These are phyloP conservation scores for Calonectria hawksworthii DNA, from an alignment of 2,329 filamentous ascomycete genomes.

Conservation along the genomic window DNA sequence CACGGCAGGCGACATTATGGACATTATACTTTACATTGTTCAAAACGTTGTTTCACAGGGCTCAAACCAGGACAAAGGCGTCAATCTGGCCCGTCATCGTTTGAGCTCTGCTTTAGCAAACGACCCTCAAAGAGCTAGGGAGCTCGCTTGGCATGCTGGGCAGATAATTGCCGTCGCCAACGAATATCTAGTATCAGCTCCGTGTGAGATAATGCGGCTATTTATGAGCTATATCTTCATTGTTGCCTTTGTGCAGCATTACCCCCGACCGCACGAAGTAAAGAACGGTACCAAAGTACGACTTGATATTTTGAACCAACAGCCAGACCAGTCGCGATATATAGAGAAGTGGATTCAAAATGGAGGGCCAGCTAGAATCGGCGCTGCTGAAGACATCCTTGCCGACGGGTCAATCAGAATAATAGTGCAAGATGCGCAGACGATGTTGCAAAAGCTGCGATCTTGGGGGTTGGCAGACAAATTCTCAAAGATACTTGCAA, in stretches of 20 bases:
- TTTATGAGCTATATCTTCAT: conserved; percentile 51
- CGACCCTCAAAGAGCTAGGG: conserved; percentile 37
- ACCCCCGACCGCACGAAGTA: conserved; percentile 16
- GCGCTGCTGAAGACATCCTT: conserved; percentile 39
- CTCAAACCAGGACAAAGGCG: conserved; percentile 27
- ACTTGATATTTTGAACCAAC: conserved; percentile 37
- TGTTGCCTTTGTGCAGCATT: conserved; percentile 44
- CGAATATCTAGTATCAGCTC: conserved; percentile 47
- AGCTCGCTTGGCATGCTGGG: conserved; percentile 47
- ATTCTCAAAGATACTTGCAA: conserved; percentile 45
- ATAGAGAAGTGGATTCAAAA: conserved; percentile 41
- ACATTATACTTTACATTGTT: conserved; percentile 48
- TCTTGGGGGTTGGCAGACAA: conserved; percentile 48
- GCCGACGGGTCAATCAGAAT: conserved; percentile 27
- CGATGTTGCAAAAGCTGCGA: conserved; percentile 39
- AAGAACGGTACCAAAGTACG: conserved; percentile 18
- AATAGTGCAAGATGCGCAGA: conserved; percentile 44
- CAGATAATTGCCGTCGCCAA: conserved; percentile 48
- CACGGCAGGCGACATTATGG: conserved; percentile 45
- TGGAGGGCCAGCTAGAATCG: conserved; percentile 45
- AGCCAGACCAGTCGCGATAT: conserved; percentile 1
- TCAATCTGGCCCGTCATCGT: conserved; percentile 41
- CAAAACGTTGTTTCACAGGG: conserved; percentile 41
- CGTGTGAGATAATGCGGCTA: conserved; percentile 49
- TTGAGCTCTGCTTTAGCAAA: conserved; percentile 39